phyloP scores from a whole-genome alignment of 2,329 filamentous ascomycete genomes.

The Xylariaceae sp. region DNA sequence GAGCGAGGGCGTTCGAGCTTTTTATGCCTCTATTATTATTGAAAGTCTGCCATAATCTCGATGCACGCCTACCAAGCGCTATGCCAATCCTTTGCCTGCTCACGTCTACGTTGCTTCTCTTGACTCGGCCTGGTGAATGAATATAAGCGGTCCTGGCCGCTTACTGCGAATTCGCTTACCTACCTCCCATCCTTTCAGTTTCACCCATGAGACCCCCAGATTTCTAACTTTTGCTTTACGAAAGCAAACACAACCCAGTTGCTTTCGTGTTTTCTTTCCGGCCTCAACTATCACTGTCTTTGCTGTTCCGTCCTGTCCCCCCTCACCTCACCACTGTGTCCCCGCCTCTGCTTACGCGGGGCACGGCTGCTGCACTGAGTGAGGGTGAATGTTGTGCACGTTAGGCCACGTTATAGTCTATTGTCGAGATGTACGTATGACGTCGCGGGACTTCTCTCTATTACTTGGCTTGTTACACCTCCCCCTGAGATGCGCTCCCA shows the following conservation, averaged over 20 bases:
- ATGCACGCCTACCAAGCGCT: background rate
- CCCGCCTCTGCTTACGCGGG: background rate
- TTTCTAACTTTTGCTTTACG: background rate
- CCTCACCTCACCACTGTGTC: background rate
- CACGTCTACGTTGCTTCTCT: background rate
- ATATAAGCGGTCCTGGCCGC: conserved; percentile 2
- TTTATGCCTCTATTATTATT: background rate
- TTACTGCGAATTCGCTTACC: background rate
- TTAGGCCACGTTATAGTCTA: conserved; percentile 6
- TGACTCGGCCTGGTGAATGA: background rate
- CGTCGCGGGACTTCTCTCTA: conserved; percentile 18
- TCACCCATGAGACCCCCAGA: background rate
- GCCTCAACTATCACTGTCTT: background rate
- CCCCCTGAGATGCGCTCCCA: conserved; percentile 5
- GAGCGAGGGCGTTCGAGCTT: conserved; percentile 9
- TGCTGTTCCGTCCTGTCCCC: background rate
- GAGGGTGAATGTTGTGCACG: background rate
- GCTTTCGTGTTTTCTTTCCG: background rate
- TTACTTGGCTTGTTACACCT: conserved; percentile 8
- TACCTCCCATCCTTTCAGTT: background rate
- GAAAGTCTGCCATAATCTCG: background rate
- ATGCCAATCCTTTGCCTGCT: background rate
- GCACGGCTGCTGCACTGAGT: background rate
- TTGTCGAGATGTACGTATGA: conserved; percentile 23
- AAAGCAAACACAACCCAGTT: background rate